These are phyloP conservation scores for Firmiana major DNA, from an alignment of 345 rosid genomes.

Conservation along the genomic window DNA sequence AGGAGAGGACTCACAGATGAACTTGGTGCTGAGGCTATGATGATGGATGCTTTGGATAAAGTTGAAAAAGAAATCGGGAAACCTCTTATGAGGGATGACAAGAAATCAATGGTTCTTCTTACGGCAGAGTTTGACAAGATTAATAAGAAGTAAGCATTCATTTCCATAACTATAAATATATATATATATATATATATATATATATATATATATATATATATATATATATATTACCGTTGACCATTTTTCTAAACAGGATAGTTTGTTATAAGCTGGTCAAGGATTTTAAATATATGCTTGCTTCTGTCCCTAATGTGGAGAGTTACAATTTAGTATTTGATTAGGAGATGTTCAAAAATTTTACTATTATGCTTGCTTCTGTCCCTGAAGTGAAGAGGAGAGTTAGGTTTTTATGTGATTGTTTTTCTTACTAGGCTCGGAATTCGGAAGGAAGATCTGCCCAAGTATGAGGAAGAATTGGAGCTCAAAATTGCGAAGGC, in stretches of 20 bases:
- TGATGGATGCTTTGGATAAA: slow-evolving; percentile 90
- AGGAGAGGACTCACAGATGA: slow-evolving; percentile 84
- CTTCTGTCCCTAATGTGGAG: not conserved
- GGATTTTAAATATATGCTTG: slow-evolving; percentile 5
- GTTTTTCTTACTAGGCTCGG: slow-evolving; percentile 59
- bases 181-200: too few species aligned
- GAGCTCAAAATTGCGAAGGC: slow-evolving; percentile 73
- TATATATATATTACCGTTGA: too few species aligned
- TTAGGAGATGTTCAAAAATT: not conserved
- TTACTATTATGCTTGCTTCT: not conserved
- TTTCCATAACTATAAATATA: not conserved
- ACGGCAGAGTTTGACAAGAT: slow-evolving; percentile 85
- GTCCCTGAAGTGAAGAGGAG: not conserved
- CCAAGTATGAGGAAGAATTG: slow-evolving; percentile 76
- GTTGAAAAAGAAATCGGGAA: slow-evolving; percentile 73
- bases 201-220: too few species aligned
- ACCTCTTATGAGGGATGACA: slow-evolving; percentile 88
- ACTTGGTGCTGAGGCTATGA: slow-evolving; percentile 88
- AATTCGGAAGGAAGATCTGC: slow-evolving; percentile 77
- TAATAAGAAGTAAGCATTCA: slow-evolving; percentile 67
- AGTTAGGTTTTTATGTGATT: slow-evolving; percentile 8
- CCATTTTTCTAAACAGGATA: too few species aligned
- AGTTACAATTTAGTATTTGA: not conserved
- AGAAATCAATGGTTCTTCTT: slow-evolving; percentile 87
- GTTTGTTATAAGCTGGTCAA: not conserved